Evolutionary conservation across 176 grass and related monocot species (phyloP).

Genomic region (Hyparrhenia diplandra): DNA sequence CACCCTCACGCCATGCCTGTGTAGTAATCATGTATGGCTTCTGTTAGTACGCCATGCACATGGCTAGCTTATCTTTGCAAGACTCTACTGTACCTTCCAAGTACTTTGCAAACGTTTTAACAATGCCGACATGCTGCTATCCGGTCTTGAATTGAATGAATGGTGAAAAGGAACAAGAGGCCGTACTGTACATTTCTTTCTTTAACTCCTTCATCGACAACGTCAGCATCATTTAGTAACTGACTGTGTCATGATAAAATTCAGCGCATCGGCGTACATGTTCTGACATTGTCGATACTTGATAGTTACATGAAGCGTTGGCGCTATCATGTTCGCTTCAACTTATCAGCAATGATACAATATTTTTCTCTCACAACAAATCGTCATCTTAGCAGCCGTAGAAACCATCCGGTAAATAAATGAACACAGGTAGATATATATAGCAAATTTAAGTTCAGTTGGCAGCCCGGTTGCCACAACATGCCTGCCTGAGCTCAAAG

Average conservation of each 20-base stretch:
- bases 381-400: too few relatives aligned
- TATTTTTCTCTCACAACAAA: too few relatives aligned
- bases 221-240: background rate
- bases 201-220: background rate
- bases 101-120: constrained; percentile 39
- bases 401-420: too few relatives aligned
- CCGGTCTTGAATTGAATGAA: background rate
- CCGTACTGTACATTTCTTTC: background rate
- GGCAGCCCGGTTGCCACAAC: too few relatives aligned
- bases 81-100: constrained; percentile 29
- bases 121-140: constrained; percentile 24
- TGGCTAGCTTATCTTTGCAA: constrained; percentile 21
- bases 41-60: constrained; percentile 27
- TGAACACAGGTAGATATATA: too few relatives aligned
- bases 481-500: too few relatives aligned
- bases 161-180: background rate
- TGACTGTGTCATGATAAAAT: background rate
- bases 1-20: background rate
- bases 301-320: background rate
- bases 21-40: constrained; percentile 13
- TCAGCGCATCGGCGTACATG: background rate
- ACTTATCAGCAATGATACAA: too few relatives aligned
- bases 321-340: too few relatives aligned
- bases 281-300: background rate
- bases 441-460: too few relatives aligned